These are phyloP conservation scores for Annulohypoxylon maeteangense DNA, from an alignment of 495 filamentous ascomycete species.

Conservation along the genomic window DNA sequence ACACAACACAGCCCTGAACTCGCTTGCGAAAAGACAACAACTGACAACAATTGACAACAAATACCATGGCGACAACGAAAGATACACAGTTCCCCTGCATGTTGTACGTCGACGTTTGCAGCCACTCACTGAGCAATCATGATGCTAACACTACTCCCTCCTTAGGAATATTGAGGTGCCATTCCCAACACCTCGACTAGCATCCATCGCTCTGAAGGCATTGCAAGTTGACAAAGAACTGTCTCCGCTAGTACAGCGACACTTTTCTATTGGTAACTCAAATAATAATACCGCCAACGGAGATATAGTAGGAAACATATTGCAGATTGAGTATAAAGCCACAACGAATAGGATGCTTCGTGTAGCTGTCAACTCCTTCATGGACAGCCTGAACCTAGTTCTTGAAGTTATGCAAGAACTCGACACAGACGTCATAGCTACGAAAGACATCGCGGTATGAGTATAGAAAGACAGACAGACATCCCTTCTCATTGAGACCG, in stretches of 20 bases:
- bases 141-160: conserved; percentile 28
- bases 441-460: conserved; percentile 24
- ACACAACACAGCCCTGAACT: not conserved
- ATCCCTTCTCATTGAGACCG: not conserved
- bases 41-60: not conserved
- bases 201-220: conserved; percentile 76
- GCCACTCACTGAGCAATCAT: not conserved
- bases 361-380: conserved; percentile 97
- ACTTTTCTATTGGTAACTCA: conserved; percentile 66
- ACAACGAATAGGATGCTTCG: conserved; percentile 96
- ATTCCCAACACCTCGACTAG: conserved; percentile 83
- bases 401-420: conserved; percentile 88
- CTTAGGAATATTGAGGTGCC: conserved; percentile 81
- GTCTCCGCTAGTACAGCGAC: conserved; percentile 80
- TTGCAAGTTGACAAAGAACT: conserved; percentile 89
- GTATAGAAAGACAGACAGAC: not conserved
- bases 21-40: not conserved
- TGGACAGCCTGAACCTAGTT: conserved; percentile 87
- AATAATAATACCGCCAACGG: conserved; percentile 43
- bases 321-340: conserved; percentile 82
- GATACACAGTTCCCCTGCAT: conserved; percentile 75
- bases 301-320: conserved; percentile 63
- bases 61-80: conserved; percentile 44
- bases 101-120: conserved; percentile 62
- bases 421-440: conserved; percentile 81